These are phyloP conservation scores for Cryptosporidium ryanae DNA, from an alignment of 169 alveolate species.

Conservation along the genomic window DNA sequence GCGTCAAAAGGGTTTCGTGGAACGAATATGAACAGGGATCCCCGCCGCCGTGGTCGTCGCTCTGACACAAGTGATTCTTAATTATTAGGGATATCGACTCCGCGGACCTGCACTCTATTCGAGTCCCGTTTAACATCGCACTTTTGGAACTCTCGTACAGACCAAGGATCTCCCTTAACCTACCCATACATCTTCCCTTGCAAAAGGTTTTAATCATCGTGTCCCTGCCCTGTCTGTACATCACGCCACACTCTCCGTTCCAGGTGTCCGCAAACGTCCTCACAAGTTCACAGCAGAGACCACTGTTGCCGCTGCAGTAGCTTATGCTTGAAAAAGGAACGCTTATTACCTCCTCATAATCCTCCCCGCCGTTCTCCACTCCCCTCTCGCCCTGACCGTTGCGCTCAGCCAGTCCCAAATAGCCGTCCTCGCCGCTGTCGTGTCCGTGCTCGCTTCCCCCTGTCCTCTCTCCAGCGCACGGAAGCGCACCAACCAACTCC, in stretches of 20 bases:
- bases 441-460: background rate
- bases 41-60: background rate
- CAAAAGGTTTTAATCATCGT: slow-evolving; percentile 65
- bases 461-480: slow-evolving; percentile 17
- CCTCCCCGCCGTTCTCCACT: background rate
- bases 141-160: background rate
- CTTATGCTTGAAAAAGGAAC: slow-evolving; percentile 25
- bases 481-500: slow-evolving; percentile 17
- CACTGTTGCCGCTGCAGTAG: background rate
- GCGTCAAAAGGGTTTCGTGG: slow-evolving; percentile 46
- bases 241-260: slow-evolving; percentile 69
- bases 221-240: slow-evolving; percentile 73
- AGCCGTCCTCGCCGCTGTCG: background rate
- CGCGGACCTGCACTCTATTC: slow-evolving; percentile 29
- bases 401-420: background rate
- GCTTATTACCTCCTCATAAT: slow-evolving; percentile 1
- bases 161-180: background rate
- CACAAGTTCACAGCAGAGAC: slow-evolving; percentile 29
- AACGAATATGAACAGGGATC: slow-evolving; percentile 43
- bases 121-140: background rate
- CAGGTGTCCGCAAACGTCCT: slow-evolving; percentile 25
- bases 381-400: background rate
- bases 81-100: slow-evolving; percentile 35
- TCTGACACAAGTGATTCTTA: slow-evolving; percentile 47
- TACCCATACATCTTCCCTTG: slow-evolving; percentile 58